These are phyloP conservation scores for Dactylellina parvicollis DNA, from an alignment of 2,329 filamentous ascomycete species.

Conservation along the genomic window DNA sequence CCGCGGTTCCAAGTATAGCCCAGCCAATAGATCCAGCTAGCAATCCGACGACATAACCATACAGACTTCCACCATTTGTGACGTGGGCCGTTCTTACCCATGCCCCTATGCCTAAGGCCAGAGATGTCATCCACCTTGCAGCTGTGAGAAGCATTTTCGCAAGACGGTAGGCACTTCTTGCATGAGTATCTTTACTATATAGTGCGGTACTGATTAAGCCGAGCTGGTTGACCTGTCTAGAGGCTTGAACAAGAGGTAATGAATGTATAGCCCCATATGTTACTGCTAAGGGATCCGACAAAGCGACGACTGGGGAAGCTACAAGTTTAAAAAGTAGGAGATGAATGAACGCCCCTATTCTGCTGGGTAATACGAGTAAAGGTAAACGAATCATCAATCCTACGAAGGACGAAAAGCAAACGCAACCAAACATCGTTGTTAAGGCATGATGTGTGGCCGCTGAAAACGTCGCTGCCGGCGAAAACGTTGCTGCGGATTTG, in stretches of 20 bases:
- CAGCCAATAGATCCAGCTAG: conserved; percentile 95
- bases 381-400: conserved; percentile 84
- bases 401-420: conserved; percentile 86
- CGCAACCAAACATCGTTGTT: conserved; percentile 89
- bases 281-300: conserved; percentile 90
- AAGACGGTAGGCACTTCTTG: conserved; percentile 76
- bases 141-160: conserved; percentile 92
- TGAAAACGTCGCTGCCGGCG: conserved; percentile 80
- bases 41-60: conserved; percentile 92
- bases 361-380: conserved; percentile 80
- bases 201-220: conserved; percentile 73
- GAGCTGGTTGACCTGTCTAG: conserved; percentile 82
- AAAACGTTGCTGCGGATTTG: conserved; percentile 78
- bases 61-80: conserved; percentile 81
- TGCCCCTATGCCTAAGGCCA: conserved; percentile 89
- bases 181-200: conserved; percentile 60
- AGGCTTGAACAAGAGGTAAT: conserved; percentile 78
- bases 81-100: conserved; percentile 93
- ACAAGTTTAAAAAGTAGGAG: conserved; percentile 78
- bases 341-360: conserved; percentile 72
- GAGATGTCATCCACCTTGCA: conserved; percentile 88
- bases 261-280: conserved; percentile 96
- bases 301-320: conserved; percentile 81
- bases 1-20: conserved; percentile 89
- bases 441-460: conserved; percentile 83